Conservation (phyloP, 805 yeast genomes). For the Maudiozyma turicensis region DNA sequence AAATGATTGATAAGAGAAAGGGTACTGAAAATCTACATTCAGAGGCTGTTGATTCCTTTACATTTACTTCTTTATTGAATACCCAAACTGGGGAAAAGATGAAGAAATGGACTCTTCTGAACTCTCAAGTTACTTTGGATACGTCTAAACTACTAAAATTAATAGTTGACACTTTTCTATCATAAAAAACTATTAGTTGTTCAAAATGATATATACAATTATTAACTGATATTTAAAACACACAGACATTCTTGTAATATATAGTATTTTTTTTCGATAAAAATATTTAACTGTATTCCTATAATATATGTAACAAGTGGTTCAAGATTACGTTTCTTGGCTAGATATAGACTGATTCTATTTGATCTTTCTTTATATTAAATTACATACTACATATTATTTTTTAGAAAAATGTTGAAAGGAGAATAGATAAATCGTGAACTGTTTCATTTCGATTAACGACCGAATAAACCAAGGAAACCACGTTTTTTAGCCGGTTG, state of each 20-base stretch:
- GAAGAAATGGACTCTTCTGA: slow-evolving; percentile 45
- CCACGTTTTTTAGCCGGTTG: slow-evolving; percentile 47
- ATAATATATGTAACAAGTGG: too few species aligned
- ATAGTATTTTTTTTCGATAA: too few species aligned
- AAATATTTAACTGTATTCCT: too few species aligned
- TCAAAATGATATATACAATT: not conserved
- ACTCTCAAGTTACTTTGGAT: slow-evolving; percentile 58
- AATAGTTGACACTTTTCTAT: slow-evolving; percentile 56
- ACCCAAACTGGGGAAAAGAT: slow-evolving; percentile 62
- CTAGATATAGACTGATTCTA: not conserved
- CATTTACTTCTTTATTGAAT: slow-evolving; percentile 62
- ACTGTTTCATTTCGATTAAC: slow-evolving; percentile 16
- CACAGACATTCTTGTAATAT: not conserved
- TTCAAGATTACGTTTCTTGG: not conserved
- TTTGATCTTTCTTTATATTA: not conserved
- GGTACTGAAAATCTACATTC: slow-evolving; percentile 15
- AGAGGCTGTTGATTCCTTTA: slow-evolving; percentile 37
- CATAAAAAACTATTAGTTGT: not conserved
- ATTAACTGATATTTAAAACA: not conserved
- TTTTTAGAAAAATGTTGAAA: not conserved
- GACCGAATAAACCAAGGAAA: slow-evolving; percentile 66
- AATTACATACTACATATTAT: not conserved
- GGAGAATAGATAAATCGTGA: not conserved
- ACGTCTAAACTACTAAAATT: slow-evolving; percentile 59
- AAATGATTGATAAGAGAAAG: slow-evolving; percentile 35